Evolutionary conservation across 164 flowering plant species (phyloP).

Genomic region (Annona squamosa): DNA sequence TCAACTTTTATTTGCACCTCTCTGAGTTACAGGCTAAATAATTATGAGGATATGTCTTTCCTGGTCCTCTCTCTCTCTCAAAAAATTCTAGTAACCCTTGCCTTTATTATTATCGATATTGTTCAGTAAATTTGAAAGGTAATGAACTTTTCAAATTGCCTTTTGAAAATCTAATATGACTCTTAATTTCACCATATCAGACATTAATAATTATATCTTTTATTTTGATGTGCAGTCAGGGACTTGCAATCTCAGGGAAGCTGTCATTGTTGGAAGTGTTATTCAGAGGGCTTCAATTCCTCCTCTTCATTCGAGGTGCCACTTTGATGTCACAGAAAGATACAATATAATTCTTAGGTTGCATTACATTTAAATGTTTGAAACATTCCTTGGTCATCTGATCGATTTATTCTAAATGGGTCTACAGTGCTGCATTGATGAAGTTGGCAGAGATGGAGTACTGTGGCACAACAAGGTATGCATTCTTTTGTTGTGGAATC

Average conservation of each 20-base stretch:
- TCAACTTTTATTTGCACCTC: no score
- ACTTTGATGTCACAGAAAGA: neutral
- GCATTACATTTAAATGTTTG: neutral
- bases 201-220: neutral
- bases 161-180: no score
- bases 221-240: constrained; percentile 52
- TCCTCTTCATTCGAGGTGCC: constrained; percentile 76
- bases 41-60: neutral
- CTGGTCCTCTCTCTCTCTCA: neutral
- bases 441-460: constrained; percentile 91
- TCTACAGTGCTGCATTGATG: constrained; percentile 70
- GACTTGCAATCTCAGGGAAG: constrained; percentile 90
- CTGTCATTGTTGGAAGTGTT: constrained; percentile 84
- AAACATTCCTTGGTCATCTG: constrained; percentile 4
- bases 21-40: no score
- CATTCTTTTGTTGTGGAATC: neutral
- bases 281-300: constrained; percentile 79
- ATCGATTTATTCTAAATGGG: constrained; percentile 6
- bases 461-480: constrained; percentile 92
- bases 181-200: no score
- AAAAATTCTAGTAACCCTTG: neutral
- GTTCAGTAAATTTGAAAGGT: neutral
- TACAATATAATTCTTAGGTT: neutral
- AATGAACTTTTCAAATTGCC: no score
- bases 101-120: neutral